A percentile compares a stretch with the other conserved stretches of the same genome.
These are phyloP conservation scores for Paspalum notatum DNA, from an alignment of 176 grass and related monocot species.

Conservation along the genomic window DNA sequence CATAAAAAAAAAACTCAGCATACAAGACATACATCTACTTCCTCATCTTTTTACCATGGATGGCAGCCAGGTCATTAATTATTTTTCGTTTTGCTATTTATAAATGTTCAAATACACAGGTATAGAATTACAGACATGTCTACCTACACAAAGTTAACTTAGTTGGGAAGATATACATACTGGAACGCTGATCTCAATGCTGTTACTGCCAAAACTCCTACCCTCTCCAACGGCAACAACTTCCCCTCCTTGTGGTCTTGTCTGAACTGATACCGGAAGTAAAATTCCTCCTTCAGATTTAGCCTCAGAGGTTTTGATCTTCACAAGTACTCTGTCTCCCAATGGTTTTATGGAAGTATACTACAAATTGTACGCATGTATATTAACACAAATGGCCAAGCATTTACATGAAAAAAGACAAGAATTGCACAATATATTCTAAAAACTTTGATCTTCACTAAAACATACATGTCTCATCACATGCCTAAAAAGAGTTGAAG, in stretches of 20 bases:
- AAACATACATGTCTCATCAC: background rate
- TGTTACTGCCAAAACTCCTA: constrained; percentile 59
- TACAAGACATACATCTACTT: background rate
- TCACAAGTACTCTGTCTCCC: constrained; percentile 77
- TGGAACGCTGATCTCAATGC: constrained; percentile 66
- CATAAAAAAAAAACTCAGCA: background rate
- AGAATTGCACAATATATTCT: constrained; percentile 16
- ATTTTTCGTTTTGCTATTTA: constrained; percentile 10
- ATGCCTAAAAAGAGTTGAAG: background rate
- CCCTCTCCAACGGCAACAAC: constrained; percentile 80
- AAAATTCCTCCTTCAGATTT: constrained; percentile 85
- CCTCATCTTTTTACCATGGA: background rate
- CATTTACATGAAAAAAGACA: background rate
- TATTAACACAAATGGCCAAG: background rate
- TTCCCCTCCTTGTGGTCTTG: constrained; percentile 75
- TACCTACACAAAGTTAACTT: constrained; percentile 1
- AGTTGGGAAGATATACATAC: constrained; percentile 46
- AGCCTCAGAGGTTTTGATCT: constrained; percentile 71
- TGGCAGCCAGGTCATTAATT: background rate
- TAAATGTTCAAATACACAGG: background rate
- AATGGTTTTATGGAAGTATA: constrained; percentile 82
- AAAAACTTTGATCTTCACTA: constrained; percentile 8
- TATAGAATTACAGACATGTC: background rate
- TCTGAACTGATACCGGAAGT: constrained; percentile 71
- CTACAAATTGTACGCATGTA: constrained; percentile 50